Evolutionary conservation across 805 yeast species (phyloP), one percentile per base, ranked within the genome.

Genomic region (Wickerhamomyces mucosus): DNA sequence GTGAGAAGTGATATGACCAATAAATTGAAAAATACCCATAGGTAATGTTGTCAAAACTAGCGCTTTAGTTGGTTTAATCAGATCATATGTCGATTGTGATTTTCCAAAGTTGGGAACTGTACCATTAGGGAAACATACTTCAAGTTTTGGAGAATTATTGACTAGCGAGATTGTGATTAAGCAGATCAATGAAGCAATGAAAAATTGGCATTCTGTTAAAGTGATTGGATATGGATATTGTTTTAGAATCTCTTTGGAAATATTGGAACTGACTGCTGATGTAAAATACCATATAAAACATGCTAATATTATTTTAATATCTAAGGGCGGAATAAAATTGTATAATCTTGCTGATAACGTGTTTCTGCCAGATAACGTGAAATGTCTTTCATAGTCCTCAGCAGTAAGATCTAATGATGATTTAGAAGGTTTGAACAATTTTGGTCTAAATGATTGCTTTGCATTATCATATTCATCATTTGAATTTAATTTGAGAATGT

Each of bases 11-110:
- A 88, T 75, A 55, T 89, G 97, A 15, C 97, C 98, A 15, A 78
- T 63, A 43, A 89, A 82, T 61, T 89, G 97, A 59, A 89, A 92
- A 38, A 77, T 62, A 7, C 96, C 97, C 95, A 89, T 85, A 14
- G 97, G 97, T 15, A 84, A 70, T 0, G 95, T 84, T 11, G 85
- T 78, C 30, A 61, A 48, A 12, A 82, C 43, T 21, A 78, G 61
- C 31, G 64, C 48, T 29, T 52, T 42, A 3, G 74, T 62, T 16
- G 94, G 92, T 15, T 56, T 58, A 12, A 78, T 42, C 41, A 80
- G 72, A 20, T 59, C 53, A 18, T 39, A 56, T 29, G 48, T 55
- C 40, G 51, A 46, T 45, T 49, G 37, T 51, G 52, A 42, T 41
- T 53, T 31, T 11, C 60, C 60, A 26, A 45, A 40, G 15, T 58